Evolutionary conservation across 306 rosid species (phyloP), one percentile per base, ranked within the genome.

Genomic region (Phaseolus lunatus): DNA sequence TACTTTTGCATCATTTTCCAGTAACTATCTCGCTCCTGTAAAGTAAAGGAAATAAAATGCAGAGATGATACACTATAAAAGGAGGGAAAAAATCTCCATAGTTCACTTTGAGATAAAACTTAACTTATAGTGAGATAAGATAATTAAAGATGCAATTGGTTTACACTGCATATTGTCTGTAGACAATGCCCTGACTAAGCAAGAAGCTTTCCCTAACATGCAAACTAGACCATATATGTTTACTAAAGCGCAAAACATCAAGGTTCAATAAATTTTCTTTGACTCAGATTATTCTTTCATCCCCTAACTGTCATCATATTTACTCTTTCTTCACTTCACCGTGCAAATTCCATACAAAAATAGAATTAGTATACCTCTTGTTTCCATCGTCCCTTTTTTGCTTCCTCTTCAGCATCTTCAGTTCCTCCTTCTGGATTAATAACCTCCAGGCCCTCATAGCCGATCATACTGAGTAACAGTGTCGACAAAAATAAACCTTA

Each of bases 1-100:
- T 95, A 95, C 77, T 89, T 85, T 24, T 95, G 97, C 97, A 95
- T 95, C 94, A 91, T 91, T 89, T 86, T 92, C 97, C 96, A 95
- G 87, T 95, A 91, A 88, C 98, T 77, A 64, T 95, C 99, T 18
- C 97, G 88, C 9, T 95, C 99, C 99, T 95, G 80, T 14, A 24
- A 41, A 43, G 77, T 19, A 67, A 69, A 44, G 53, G 66, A 77
- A 78, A 58, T 68, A 75, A 66, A 59, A 61, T 26, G 39, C 47
- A 68, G 27, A 58, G 45, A 72, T 35, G 66, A 57, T 9, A 31
- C 77, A 71, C 37, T 11, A 41, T 4, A 77, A 72, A 59, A 20
- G 23, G 67, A 63, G 59, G 12, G 0, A 16, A 45, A 10, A 24
- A 1, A 2, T 23, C 47, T 29, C 45, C 24, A 9, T 19, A 37